These are phyloP conservation scores for Candida anglica DNA, from an alignment of 805 yeast species.

Conservation along the genomic window DNA sequence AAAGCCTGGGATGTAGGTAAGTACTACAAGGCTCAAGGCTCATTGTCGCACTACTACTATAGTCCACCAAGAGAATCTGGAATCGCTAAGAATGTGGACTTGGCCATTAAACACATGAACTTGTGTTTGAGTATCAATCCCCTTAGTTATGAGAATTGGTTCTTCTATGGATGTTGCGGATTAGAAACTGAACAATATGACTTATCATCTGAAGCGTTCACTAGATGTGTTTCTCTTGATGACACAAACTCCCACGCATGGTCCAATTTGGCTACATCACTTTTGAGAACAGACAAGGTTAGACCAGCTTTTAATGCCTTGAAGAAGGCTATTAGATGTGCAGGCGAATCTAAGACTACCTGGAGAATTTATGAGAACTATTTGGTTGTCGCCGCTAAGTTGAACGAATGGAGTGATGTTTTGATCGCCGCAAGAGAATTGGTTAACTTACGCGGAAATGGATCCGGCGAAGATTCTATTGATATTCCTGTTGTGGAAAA, in stretches of 20 bases:
- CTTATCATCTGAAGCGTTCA: conserved; percentile 85
- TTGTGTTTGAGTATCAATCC: conserved; percentile 76
- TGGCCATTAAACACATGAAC: conserved; percentile 63
- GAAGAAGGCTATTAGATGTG: conserved; percentile 68
- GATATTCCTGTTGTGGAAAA: conserved; percentile 76
- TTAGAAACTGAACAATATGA: conserved; percentile 68
- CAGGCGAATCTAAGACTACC: conserved; percentile 62
- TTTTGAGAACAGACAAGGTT: conserved; percentile 57
- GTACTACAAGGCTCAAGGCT: conserved; percentile 80
- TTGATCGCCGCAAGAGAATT: conserved; percentile 67
- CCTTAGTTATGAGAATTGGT: conserved; percentile 78
- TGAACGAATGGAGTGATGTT: conserved; percentile 88
- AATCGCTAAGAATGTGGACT: conserved; percentile 42
- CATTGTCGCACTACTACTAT: conserved; percentile 72
- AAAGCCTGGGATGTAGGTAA: conserved; percentile 84
- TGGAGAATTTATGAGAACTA: conserved; percentile 93
- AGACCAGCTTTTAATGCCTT: conserved; percentile 84
- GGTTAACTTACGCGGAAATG: conserved; percentile 52
- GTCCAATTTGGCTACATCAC: conserved; percentile 86
- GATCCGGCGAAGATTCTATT: conserved; percentile 57
- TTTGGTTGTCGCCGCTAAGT: conserved; percentile 72
- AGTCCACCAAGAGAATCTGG: conserved; percentile 58
- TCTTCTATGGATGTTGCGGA: conserved; percentile 87
- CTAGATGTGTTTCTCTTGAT: conserved; percentile 83
- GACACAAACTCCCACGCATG: conserved; percentile 79